These are phyloP conservation scores for Blyttiomyces sp. DNA, from an alignment of 371 early-diverging fungal species.

Conservation along the genomic window DNA sequence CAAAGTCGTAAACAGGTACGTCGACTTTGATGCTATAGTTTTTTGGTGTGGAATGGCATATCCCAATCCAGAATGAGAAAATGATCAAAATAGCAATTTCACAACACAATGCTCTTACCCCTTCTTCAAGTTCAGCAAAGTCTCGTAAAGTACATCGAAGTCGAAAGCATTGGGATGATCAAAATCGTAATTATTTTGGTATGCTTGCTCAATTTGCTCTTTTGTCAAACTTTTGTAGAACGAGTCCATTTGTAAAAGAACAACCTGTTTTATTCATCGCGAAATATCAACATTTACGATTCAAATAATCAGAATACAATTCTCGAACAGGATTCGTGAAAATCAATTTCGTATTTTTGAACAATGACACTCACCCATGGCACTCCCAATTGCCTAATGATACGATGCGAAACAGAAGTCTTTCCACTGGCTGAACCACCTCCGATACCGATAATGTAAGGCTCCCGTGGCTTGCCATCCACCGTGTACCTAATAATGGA, in stretches of 20 bases:
- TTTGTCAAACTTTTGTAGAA: constrained; percentile 83
- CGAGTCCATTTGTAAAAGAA: constrained; percentile 89
- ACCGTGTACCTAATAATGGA: constrained; percentile 26
- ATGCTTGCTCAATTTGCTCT: constrained; percentile 57
- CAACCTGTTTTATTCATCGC: constrained; percentile 51
- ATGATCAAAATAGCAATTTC: neutral
- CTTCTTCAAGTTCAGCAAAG: constrained; percentile 68
- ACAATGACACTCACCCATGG: constrained; percentile 42
- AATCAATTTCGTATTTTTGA: no score
- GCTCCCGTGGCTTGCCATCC: constrained; percentile 26
- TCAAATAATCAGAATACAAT: neutral
- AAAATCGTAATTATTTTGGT: constrained; percentile 72
- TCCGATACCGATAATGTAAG: constrained; percentile 54
- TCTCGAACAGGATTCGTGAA: neutral
- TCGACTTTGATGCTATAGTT: constrained; percentile 54
- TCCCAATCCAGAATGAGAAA: no score
- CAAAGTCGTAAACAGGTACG: constrained; percentile 78
- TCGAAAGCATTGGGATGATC: constrained; percentile 81
- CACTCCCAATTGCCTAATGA: constrained; percentile 40
- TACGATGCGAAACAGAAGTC: constrained; percentile 45
- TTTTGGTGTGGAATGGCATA: no score
- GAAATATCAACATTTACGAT: no score
- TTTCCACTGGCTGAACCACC: constrained; percentile 54
- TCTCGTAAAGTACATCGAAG: constrained; percentile 70
- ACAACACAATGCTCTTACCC: constrained; percentile 36